These are phyloP conservation scores for Sarocladiaceae sp. DNA, from an alignment of 2,329 filamentous ascomycete genomes.

Conservation along the genomic window DNA sequence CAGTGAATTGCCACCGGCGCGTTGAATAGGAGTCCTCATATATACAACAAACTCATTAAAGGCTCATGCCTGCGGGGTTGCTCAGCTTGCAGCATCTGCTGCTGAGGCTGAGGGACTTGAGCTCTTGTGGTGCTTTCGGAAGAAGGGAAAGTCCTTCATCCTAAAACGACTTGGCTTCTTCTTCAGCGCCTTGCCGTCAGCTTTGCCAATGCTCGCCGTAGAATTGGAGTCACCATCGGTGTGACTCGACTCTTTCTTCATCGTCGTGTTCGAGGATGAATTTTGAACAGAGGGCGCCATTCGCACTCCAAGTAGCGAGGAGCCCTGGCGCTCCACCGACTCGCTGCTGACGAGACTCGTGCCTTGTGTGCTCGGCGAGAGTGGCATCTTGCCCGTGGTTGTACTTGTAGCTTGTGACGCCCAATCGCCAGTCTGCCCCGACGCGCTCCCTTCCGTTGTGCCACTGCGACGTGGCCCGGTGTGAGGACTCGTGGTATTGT, in stretches of 20 bases:
- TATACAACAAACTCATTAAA: background rate
- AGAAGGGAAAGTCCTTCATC: conserved; percentile 57
- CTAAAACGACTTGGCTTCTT: conserved; percentile 62
- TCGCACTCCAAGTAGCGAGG: conserved; percentile 16
- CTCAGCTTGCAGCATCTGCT: conserved; percentile 28
- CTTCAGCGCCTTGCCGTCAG: conserved; percentile 47
- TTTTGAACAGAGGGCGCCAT: background rate
- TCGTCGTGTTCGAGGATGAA: conserved; percentile 17
- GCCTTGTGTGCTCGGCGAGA: conserved; percentile 62
- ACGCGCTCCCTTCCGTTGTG: conserved; percentile 56
- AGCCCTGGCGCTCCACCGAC: conserved; percentile 42
- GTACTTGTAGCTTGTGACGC: conserved; percentile 59
- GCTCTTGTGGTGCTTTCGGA: conserved; percentile 51
- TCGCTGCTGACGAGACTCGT: conserved; percentile 62
- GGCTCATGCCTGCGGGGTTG: background rate
- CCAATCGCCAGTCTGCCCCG: conserved; percentile 54
- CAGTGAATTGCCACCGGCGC: background rate
- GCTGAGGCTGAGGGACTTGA: conserved; percentile 27
- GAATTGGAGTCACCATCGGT: conserved; percentile 28
- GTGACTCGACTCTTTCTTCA: conserved; percentile 18
- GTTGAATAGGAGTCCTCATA: background rate
- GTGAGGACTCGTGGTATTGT: conserved; percentile 35
- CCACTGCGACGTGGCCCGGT: conserved; percentile 55
- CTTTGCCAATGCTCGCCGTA: conserved; percentile 39
- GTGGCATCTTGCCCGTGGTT: conserved; percentile 59